A percentile compares a stretch with the other conserved stretches of the same genome.
Evolutionary conservation across 2,329 filamentous ascomycete genomes (phyloP).

Genomic region (Aureobasidium sp.): DNA sequence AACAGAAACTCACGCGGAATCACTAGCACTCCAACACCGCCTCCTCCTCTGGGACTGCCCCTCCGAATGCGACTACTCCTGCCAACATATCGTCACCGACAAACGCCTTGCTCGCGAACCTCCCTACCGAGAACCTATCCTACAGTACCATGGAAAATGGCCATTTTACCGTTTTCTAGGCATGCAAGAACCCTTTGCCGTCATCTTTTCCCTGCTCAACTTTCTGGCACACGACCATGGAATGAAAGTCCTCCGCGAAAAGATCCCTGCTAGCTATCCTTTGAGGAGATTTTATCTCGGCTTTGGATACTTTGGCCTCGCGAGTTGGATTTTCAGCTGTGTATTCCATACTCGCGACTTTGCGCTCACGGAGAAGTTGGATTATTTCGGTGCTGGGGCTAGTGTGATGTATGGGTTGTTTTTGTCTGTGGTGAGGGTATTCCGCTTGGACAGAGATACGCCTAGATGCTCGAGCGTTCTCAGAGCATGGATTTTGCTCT

Average conservation of each 20-base stretch:
- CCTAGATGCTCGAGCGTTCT: constrained; percentile 44
- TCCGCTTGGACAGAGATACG: constrained; percentile 58
- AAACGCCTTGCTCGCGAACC: constrained; percentile 57
- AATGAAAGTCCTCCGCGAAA: constrained; percentile 58
- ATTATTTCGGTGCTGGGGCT: constrained; percentile 91
- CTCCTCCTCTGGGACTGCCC: constrained; percentile 88
- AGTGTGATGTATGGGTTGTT: constrained; percentile 87
- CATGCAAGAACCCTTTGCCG: constrained; percentile 89
- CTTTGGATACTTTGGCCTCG: constrained; percentile 73
- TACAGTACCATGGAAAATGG: constrained; percentile 99
- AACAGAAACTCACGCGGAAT: constrained; percentile 13
- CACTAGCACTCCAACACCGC: constrained; percentile 68
- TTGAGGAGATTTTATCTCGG: constrained; percentile 71
- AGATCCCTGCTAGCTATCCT: constrained; percentile 64
- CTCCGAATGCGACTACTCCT: constrained; percentile 94
- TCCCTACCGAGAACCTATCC: constrained; percentile 57
- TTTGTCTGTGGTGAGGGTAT: constrained; percentile 72
- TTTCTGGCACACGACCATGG: constrained; percentile 76
- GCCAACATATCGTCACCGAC: constrained; percentile 84
- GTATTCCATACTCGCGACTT: constrained; percentile 92
- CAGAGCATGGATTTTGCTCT: constrained; percentile 67
- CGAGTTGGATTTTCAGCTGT: constrained; percentile 80
- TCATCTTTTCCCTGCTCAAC: constrained; percentile 90
- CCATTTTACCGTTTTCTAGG: constrained; percentile 85
- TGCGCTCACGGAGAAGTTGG: constrained; percentile 75